Base-by-base conservation (phyloP, 805 yeast species). In the Candida takata region DNA sequence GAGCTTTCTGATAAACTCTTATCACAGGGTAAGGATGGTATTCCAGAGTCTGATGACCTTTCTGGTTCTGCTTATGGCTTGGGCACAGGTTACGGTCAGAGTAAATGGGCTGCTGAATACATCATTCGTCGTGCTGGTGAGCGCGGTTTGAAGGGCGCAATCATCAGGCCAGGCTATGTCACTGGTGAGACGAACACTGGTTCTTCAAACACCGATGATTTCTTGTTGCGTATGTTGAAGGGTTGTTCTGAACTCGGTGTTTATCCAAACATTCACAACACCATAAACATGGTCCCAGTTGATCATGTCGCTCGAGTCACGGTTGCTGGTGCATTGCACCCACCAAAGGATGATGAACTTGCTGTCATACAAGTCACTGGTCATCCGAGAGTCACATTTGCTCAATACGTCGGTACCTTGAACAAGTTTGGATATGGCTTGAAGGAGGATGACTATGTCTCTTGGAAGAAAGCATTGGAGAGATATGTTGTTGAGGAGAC, bases 31-130 rank as follows among this genome's bases (percentile, higher is more conserved):
- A 66, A 70, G 36, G 56, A 63, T 4, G 97, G 97, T 44, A 60
- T 92, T 41, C 72, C 75, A 12, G 99, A 92, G 59, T 61, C 79
- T 6, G 99, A 92, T 58, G 83, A 80, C 48, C 69, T 92, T 47
- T 59, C 67, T 49, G 97, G 97, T 1, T 84, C 97, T 2, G 69
- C 84, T 14, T 55, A 61, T 5, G 97, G 96, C 2, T 69, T 92
- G 40, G 83, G 87, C 19, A 83, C 80, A 41, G 99, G 98, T 13
- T 92, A 92, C 55, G 99, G 99, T 31, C 99, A 94, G 65, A 75
- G 92, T 47, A 92, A 92, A 60, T 92, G 99, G 99, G 86, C 87
- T 25, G 94, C 96, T 19, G 99, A 92, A 63, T 76, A 84, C 49
- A 68, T 92, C 31, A 77, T 86, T 42, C 77, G 97, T 56, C 69